Evolutionary conservation across 352 stramenopile species (phyloP).

Genomic region (Phytophthora syringae): DNA sequence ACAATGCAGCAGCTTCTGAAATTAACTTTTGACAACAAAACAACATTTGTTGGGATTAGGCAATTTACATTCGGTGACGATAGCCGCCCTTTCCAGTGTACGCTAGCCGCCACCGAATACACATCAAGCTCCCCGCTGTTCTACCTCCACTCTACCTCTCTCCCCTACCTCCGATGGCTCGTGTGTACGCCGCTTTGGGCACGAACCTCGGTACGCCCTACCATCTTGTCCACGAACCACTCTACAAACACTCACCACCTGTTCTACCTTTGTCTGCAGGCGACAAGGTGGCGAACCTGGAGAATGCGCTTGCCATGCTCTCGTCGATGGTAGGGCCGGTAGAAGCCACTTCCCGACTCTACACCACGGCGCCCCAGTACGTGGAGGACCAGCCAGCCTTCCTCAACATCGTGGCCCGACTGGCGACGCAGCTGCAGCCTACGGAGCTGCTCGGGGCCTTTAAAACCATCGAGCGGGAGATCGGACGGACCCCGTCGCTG

Average conservation of each 20-base stretch:
- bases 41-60: no score
- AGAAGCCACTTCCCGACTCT: conserved; percentile 90
- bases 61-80: no score
- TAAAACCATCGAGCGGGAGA: conserved; percentile 90
- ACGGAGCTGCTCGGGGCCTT: conserved; percentile 79
- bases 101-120: no score
- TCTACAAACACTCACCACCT: no score
- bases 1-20: no score
- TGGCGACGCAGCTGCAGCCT: conserved; percentile 86
- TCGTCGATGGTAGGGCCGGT: conserved; percentile 48
- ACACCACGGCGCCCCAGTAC: conserved; percentile 94
- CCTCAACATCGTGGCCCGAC: conserved; percentile 92
- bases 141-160: no score
- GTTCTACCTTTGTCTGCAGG: conserved; percentile 34
- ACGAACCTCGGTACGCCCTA: conserved; percentile 74
- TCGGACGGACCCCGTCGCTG: conserved; percentile 83
- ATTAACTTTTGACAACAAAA: no score
- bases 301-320: conserved; percentile 66
- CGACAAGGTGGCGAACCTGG: conserved; percentile 74
- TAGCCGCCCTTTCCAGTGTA: no score
- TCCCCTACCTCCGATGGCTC: conserved; percentile 12
- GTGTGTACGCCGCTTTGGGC: conserved; percentile 71
- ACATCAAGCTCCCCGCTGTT: no score
- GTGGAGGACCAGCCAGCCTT: conserved; percentile 95
- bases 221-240: no score